Percentiles rank a stretch among this genome's conserved stretches.
phyloP scores from a whole-genome alignment of 805 yeast species.

The Starmerella asiatica region DNA sequence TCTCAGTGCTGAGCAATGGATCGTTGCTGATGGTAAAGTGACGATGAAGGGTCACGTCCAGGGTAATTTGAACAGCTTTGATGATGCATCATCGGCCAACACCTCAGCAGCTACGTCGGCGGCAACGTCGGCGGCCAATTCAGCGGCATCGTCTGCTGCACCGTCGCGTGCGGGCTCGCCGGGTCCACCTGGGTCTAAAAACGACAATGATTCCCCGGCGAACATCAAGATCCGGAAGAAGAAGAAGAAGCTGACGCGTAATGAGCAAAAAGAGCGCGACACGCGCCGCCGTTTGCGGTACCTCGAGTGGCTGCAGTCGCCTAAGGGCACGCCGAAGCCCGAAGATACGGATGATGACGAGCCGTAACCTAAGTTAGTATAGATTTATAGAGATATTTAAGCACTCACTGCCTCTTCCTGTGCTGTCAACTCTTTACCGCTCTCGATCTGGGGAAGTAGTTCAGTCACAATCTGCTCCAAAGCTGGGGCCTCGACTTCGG shows the following conservation, averaged over 20 bases:
- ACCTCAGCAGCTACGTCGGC: slow-evolving; percentile 20
- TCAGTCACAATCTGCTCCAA: slow-evolving; percentile 37
- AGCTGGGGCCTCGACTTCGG: slow-evolving; percentile 27
- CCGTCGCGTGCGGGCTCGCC: slow-evolving; percentile 23
- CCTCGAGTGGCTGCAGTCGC: slow-evolving; percentile 86
- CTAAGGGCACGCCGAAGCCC: slow-evolving; percentile 97
- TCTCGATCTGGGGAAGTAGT: slow-evolving; percentile 32
- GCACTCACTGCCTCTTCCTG: slow-evolving; percentile 37
- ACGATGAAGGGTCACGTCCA: slow-evolving; percentile 62
- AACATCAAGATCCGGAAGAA: slow-evolving; percentile 82
- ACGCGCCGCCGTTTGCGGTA: slow-evolving; percentile 91
- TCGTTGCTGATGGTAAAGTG: slow-evolving; percentile 82
- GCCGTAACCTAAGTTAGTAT: no score
- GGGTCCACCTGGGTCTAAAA: background rate
- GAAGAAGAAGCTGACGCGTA: slow-evolving; percentile 96
- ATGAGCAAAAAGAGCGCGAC: slow-evolving; percentile 80
- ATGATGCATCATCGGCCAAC: slow-evolving; percentile 41
- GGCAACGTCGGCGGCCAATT: slow-evolving; percentile 35
- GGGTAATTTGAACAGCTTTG: slow-evolving; percentile 61
- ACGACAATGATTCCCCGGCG: slow-evolving; percentile 77
- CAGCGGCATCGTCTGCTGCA: slow-evolving; percentile 34
- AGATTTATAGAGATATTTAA: no score
- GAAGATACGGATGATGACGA: slow-evolving; percentile 89
- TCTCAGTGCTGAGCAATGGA: slow-evolving; percentile 96
- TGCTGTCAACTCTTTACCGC: slow-evolving; percentile 45